phyloP scores from a whole-genome alignment of 1,284 basidiomycete genomes.

The Leccinum variabile region DNA sequence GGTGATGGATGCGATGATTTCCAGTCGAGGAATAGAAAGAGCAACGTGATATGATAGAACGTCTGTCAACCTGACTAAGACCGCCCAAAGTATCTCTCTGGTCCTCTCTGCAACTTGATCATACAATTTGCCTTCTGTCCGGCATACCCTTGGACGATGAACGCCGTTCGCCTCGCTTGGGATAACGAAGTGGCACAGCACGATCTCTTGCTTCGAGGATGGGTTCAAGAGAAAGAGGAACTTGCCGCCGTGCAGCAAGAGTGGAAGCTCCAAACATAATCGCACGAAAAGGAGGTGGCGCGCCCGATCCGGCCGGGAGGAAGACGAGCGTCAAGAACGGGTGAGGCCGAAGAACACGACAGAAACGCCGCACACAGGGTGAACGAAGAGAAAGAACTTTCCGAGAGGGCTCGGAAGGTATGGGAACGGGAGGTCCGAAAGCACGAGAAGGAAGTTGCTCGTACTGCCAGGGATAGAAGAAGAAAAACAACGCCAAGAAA shows the following conservation, averaged over 20 bases:
- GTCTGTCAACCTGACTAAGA: background rate
- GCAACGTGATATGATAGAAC: constrained; percentile 40
- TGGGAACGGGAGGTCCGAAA: constrained; percentile 3
- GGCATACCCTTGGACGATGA: background rate
- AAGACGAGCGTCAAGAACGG: constrained; percentile 17
- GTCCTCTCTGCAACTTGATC: background rate
- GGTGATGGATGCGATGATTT: constrained; percentile 51
- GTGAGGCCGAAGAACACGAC: constrained; percentile 9
- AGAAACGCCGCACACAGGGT: constrained; percentile 1
- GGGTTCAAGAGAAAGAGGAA: constrained; percentile 4
- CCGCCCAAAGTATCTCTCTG: too few relatives aligned
- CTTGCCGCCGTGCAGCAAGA: background rate
- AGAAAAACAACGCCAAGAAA: constrained; percentile 11
- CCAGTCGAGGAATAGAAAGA: constrained; percentile 53
- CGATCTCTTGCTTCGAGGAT: background rate
- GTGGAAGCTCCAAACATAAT: constrained; percentile 17
- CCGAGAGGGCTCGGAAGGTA: background rate
- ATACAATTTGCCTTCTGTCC: background rate
- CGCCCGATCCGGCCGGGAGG: constrained; percentile 5
- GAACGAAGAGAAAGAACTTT: constrained; percentile 10
- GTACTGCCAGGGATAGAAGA: background rate
- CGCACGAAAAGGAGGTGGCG: constrained; percentile 21
- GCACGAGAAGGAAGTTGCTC: constrained; percentile 2
- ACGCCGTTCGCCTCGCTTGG: background rate
- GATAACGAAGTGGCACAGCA: background rate